phyloP scores from a whole-genome alignment of 805 yeast genomes.

The Sungouiella blattae region DNA sequence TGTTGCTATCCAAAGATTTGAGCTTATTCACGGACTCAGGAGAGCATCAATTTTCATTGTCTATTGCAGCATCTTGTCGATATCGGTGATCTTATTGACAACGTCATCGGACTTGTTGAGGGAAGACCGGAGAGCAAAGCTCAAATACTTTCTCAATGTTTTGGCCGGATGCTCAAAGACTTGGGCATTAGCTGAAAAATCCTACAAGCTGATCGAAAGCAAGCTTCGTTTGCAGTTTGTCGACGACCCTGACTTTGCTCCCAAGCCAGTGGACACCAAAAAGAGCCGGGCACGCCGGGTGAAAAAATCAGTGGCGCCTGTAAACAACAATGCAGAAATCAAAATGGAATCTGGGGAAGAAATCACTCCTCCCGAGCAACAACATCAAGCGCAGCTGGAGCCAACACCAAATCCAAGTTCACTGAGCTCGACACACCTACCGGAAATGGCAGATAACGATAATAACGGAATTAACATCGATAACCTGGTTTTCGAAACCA shows the following conservation, averaged over 20 bases:
- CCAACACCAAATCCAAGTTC: background rate
- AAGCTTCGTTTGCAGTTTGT: constrained; percentile 25
- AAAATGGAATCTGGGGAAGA: constrained; percentile 2
- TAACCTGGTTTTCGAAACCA: too few relatives aligned
- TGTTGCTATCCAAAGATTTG: constrained; percentile 35
- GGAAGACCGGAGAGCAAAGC: constrained; percentile 23
- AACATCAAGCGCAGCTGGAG: background rate
- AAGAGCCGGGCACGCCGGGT: background rate
- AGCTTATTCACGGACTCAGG: constrained; percentile 35
- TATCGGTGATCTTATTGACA: constrained; percentile 38
- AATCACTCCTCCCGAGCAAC: background rate
- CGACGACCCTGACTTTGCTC: constrained; percentile 11
- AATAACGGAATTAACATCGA: too few relatives aligned
- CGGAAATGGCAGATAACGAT: background rate
- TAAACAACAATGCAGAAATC: background rate
- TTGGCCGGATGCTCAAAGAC: constrained; percentile 41
- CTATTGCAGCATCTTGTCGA: constrained; percentile 44
- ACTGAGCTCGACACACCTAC: too few relatives aligned
- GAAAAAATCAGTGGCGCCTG: too few relatives aligned
- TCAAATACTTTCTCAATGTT: constrained; percentile 39
- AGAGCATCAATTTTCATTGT: constrained; percentile 45
- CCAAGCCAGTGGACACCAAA: background rate
- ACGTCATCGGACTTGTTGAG: constrained; percentile 25
- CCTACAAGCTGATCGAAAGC: constrained; percentile 37
- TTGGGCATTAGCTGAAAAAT: constrained; percentile 47